Base-by-base conservation (phyloP, 1,284 basidiomycete genomes). In the Microbotryomycetes sp. region DNA sequence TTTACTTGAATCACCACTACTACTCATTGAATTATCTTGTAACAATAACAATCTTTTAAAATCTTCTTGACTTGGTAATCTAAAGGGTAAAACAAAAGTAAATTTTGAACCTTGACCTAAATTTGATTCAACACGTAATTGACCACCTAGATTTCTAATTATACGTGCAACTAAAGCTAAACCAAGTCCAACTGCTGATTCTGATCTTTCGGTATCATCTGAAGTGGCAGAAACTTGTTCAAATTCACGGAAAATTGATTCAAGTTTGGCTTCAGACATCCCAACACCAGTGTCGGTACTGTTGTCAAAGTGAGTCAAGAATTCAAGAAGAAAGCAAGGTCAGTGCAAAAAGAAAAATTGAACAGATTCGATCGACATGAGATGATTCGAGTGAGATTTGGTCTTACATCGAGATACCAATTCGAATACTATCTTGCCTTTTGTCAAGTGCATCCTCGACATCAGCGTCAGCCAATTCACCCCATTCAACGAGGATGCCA, bases 161-260 rank as follows among this genome's bases (percentile, higher is more conserved):
- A 77, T 73, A 22, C 76, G 71, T 14, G 76, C 76, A 9, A 77
- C 76, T 9, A 77, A 73, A 23, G 77, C 76, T 9, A 78, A 70
- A 5, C 77, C 73, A 4, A 73, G 62, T 3, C 64, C 64, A 30
- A 66, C 69, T 1, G 56, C 56, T 3, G 58, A 25, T n/a, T 54
- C 19, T 12, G 30, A 29, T 23, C 26, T 14, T 4, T 30, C 23
- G 2, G 62, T 36, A 29, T 62, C 48, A 25, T 58, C 50, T 50
- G 22, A 57, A 50, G 49, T 58, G 51, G 23, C 60, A 59, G 89
- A 88, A 3, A 89, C 87, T 69, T 89, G 86, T 75, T 92, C 89
- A 64, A 93, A 88, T 63, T 90, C 87, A 56, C 89, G 79, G 77
- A 92, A 92, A 63, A 92, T 89, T 60, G 82, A 83, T 73, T 89